Evolutionary conservation across 345 rosid genomes (phyloP).

Genomic region (Punica granatum): DNA sequence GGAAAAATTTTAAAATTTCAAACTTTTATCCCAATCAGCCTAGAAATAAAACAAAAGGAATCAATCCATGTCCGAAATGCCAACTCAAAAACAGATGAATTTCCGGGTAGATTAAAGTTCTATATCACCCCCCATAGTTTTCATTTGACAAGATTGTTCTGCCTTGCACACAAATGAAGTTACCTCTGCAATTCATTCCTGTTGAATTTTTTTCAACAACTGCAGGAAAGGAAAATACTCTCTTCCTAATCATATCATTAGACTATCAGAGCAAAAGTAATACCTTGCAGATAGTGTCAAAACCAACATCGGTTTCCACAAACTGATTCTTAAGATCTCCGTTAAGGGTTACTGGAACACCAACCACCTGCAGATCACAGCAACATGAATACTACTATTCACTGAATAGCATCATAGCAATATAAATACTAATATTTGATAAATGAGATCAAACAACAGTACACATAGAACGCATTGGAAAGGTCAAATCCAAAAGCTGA

Average conservation of each 20-base stretch:
- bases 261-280: neutral
- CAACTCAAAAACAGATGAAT: neutral
- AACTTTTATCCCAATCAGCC: neutral
- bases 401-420: neutral
- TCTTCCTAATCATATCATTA: neutral
- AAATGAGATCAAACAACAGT: neutral
- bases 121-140: neutral
- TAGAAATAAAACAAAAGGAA: neutral
- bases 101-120: neutral
- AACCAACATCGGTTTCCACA: slow-evolving; percentile 93
- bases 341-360: slow-evolving; percentile 93
- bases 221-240: neutral
- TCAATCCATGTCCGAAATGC: neutral
- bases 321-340: slow-evolving; percentile 98
- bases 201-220: too few species aligned
- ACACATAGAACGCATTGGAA: neutral
- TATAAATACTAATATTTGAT: neutral
- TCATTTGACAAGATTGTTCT: neutral
- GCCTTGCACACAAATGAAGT: neutral
- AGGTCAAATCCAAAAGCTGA: neutral
- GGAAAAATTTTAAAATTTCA: neutral
- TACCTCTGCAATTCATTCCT: too few species aligned
- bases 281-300: slow-evolving; percentile 98
- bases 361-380: slow-evolving; percentile 58
- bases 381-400: neutral